phyloP scores from a whole-genome alignment of 768 basidiomycete species.

The Trametes coccinea region DNA sequence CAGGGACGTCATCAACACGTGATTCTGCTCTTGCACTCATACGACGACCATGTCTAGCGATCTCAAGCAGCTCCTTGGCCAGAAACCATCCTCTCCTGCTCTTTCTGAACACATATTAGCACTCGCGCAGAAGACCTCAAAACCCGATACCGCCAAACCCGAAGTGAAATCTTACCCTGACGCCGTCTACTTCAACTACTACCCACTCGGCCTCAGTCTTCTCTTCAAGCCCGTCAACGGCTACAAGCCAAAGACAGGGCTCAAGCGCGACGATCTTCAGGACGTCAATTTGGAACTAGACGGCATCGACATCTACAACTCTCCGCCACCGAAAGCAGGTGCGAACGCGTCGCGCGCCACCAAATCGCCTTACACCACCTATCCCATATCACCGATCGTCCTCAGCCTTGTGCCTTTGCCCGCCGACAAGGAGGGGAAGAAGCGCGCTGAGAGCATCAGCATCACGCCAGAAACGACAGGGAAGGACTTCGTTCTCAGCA shows the following conservation, averaged over 20 bases:
- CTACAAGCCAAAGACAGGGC: constrained; percentile 55
- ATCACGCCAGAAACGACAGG: constrained; percentile 60
- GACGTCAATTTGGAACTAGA: constrained; percentile 59
- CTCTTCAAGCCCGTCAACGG: constrained; percentile 68
- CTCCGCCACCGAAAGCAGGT: constrained; percentile 36
- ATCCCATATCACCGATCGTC: constrained; percentile 54
- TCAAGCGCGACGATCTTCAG: constrained; percentile 47
- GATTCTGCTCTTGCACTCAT: constrained; percentile 2
- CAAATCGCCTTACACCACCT: constrained; percentile 53
- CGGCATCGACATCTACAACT: constrained; percentile 84
- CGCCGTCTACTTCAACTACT: constrained; percentile 86
- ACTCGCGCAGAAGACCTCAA: constrained; percentile 26
- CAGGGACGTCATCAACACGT: constrained; percentile 14
- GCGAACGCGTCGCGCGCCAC: constrained; percentile 32
- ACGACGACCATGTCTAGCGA: constrained; percentile 24
- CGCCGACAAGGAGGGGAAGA: constrained; percentile 22
- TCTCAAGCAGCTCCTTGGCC: constrained; percentile 48
- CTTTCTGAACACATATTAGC: constrained; percentile 46
- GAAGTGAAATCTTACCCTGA: constrained; percentile 82
- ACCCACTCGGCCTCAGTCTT: constrained; percentile 75
- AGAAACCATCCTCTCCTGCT: constrained; percentile 46
- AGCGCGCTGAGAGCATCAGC: constrained; percentile 43
- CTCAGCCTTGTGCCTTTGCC: constrained; percentile 39
- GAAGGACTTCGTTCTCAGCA: constrained; percentile 66
- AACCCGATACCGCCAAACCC: constrained; percentile 37